Conservation (phyloP, 2,329 filamentous ascomycete species). For the Aspergillus luchuensis region DNA sequence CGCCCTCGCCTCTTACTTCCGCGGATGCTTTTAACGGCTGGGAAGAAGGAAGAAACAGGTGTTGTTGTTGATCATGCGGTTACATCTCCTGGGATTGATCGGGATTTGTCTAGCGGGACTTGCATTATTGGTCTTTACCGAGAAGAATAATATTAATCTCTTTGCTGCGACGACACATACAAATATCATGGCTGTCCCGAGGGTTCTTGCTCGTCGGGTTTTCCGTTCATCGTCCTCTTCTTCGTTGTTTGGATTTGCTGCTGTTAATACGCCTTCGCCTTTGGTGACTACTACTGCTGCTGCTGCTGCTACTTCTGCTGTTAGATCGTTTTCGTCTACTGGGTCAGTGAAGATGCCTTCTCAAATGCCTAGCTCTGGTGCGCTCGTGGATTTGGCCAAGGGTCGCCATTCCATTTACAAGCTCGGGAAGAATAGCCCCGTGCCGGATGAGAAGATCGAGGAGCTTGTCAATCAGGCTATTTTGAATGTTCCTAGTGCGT, state of each 20-base stretch:
- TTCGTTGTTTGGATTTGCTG: too few relatives aligned
- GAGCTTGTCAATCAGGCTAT: constrained; percentile 53
- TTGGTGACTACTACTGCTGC: constrained; percentile 26
- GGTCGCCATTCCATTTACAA: constrained; percentile 41
- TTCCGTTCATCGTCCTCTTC: background rate
- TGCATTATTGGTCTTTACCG: background rate
- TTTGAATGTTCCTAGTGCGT: constrained; percentile 72
- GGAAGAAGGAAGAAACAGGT: background rate
- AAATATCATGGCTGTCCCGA: background rate
- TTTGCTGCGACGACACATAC: background rate
- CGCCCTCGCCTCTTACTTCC: background rate
- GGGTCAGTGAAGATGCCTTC: constrained; percentile 1
- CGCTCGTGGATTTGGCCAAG: constrained; percentile 36
- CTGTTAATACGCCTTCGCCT: constrained; percentile 14
- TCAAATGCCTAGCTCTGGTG: constrained; percentile 19
- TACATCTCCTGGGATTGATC: background rate
- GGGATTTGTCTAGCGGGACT: background rate
- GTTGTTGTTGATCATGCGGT: background rate
- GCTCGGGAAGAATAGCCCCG: constrained; percentile 37
- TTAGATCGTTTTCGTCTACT: constrained; percentile 22
- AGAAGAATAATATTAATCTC: background rate
- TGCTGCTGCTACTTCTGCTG: background rate
- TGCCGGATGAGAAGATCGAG: constrained; percentile 40
- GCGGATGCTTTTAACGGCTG: too few relatives aligned
- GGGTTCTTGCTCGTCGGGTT: background rate